These are phyloP conservation scores for Alternaria sp. DNA, from an alignment of 2,329 filamentous ascomycete species.

Conservation along the genomic window DNA sequence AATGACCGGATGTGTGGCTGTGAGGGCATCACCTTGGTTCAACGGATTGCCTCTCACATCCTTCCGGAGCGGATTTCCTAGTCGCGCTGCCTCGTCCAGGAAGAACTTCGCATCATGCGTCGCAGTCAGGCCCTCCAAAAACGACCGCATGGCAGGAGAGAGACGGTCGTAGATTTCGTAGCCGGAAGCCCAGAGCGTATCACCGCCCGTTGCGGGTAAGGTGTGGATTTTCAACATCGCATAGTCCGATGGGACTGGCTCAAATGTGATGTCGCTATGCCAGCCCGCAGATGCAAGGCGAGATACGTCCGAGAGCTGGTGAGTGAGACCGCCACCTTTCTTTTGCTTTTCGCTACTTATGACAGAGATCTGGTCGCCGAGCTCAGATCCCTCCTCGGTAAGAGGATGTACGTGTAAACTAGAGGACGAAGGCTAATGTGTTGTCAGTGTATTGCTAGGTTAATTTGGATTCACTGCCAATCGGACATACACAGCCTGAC, in stretches of 20 bases:
- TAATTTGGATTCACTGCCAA: too few relatives aligned
- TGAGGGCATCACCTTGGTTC: constrained; percentile 61
- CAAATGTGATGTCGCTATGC: constrained; percentile 58
- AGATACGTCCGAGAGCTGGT: constrained; percentile 53
- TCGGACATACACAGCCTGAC: constrained; percentile 60
- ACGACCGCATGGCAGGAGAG: constrained; percentile 55
- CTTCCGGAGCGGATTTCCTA: constrained; percentile 38
- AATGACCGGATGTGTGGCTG: constrained; percentile 63
- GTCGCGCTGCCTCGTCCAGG: constrained; percentile 32
- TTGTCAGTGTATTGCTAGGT: constrained; percentile 13
- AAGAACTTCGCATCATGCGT: constrained; percentile 50
- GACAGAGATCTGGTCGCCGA: constrained; percentile 49
- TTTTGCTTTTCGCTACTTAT: constrained; percentile 47
- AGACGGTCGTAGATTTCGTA: constrained; percentile 60
- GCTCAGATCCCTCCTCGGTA: constrained; percentile 56
- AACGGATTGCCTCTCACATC: constrained; percentile 56
- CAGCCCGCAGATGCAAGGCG: constrained; percentile 56
- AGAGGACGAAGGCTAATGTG: constrained; percentile 32
- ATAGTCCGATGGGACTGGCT: constrained; percentile 51
- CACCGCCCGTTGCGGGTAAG: constrained; percentile 43
- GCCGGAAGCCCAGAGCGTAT: constrained; percentile 48
- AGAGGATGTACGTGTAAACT: constrained; percentile 38
- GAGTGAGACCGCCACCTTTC: constrained; percentile 37
- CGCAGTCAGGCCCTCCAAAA: constrained; percentile 57
- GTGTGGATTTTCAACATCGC: constrained; percentile 46